Base-by-base conservation (phyloP, 495 filamentous ascomycete genomes). In the Talaromyces thailandensis region DNA sequence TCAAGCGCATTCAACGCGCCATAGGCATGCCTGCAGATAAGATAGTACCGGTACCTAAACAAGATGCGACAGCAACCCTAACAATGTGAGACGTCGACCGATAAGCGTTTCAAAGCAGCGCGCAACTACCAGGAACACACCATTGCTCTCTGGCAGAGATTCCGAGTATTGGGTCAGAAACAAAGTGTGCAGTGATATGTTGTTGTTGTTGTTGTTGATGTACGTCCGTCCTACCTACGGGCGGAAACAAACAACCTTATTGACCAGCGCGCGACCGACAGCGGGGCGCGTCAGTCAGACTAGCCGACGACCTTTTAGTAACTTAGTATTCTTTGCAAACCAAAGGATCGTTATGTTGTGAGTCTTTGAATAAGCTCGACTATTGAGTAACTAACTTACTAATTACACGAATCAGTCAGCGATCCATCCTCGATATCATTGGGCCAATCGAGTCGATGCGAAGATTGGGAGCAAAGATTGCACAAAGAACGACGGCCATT, bases 1-100 rank as follows among this genome's bases (percentile, higher is more conserved):
- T 21, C n/a, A 18, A 59, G 57, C 57, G 57, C 57, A 59, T 59
- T 23, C 57, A 40, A 45, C 31, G 56, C 56, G 56, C 56, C 9
- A 28, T 40, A 25, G n/a, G n/a, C 16, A 25, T 26, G n/a, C 16
- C 21, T 26, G 57, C 2, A 58, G 56, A 58, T 53, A 53, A 53
- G 50, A 53, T 53, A n/a, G n/a, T n/a, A n/a, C n/a, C n/a, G n/a
- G n/a, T n/a, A n/a, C n/a, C n/a, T n/a, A 53, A 28, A 28, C 21
- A 24, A 53, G 21, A 53, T 25, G 25, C 50, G 25, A 53, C 21
- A 14, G 28, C 24, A 16, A 48, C n/a, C 43, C n/a, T 6, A 21
- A 48, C 43, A 48, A 48, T 48, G 43, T 21, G 31, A 9, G 18
- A 7, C 43, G 43, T 23, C 43, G 21, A 21, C 0, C 18, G 11